Percentiles rank a stretch among this genome's conserved stretches.
phyloP scores from a whole-genome alignment of 805 yeast species.

The Blastobotrys chiropterorum region DNA sequence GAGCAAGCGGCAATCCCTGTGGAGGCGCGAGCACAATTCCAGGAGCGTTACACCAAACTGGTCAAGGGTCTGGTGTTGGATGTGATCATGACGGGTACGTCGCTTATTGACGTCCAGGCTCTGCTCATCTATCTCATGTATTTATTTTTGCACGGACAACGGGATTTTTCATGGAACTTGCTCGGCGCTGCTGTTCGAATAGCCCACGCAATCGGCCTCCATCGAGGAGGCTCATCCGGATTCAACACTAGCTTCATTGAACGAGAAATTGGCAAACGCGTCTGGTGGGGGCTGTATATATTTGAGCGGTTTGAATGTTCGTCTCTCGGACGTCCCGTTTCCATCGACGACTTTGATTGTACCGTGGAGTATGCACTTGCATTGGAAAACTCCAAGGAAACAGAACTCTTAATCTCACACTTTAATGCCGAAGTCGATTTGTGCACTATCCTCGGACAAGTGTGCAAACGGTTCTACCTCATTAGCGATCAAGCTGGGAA shows the following conservation, averaged over 20 bases:
- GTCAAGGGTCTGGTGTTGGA: background rate
- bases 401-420: background rate
- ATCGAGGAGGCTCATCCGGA: conserved; percentile 8
- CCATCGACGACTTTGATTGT: conserved; percentile 5
- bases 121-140: conserved; percentile 5
- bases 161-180: conserved; percentile 8
- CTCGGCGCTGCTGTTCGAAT: conserved; percentile 6
- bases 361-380: conserved; percentile 1
- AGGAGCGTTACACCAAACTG: background rate
- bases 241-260: background rate
- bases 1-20: background rate
- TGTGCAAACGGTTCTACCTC: conserved; percentile 3
- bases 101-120: conserved; percentile 9
- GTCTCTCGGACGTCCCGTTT: conserved; percentile 9
- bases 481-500: no score
- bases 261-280: conserved; percentile 3
- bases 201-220: conserved; percentile 9
- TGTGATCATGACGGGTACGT: conserved; percentile 2
- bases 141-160: conserved; percentile 5
- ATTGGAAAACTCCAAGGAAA: background rate
- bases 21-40: background rate
- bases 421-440: no score
- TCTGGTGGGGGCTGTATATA: conserved; percentile 9
- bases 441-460: background rate
- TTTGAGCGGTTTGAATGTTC: conserved; percentile 9